These are phyloP conservation scores for Fusarium subglutinans DNA, from an alignment of 2,329 filamentous ascomycete genomes.

Conservation along the genomic window DNA sequence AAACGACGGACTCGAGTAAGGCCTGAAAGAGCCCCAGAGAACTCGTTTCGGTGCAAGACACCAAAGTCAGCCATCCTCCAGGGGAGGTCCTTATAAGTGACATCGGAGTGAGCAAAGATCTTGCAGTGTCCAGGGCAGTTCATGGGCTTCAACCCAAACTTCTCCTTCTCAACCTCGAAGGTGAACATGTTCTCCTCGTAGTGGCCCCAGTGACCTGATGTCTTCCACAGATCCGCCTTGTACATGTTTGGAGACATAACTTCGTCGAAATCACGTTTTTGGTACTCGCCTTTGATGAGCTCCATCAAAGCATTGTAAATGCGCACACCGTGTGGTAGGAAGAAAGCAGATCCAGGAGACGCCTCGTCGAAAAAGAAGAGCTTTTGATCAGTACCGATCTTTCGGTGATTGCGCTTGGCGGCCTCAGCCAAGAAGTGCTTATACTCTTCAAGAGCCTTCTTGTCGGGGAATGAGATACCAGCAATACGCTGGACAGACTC, in stretches of 20 bases:
- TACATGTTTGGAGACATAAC: constrained; percentile 96
- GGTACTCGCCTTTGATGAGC: constrained; percentile 88
- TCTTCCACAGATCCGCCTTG: constrained; percentile 92
- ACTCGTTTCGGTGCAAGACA: constrained; percentile 93
- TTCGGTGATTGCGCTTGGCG: constrained; percentile 95
- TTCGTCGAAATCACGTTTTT: constrained; percentile 92
- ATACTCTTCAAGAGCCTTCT: constrained; percentile 93
- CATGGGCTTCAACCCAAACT: constrained; percentile 88
- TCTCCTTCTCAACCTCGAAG: constrained; percentile 80
- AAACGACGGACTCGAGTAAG: constrained; percentile 93
- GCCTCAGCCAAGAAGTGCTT: constrained; percentile 96
- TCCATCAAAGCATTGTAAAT: constrained; percentile 91
- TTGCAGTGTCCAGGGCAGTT: constrained; percentile 96
- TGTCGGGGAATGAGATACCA: constrained; percentile 93
- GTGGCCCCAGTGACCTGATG: constrained; percentile 87
- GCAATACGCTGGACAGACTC: constrained; percentile 97
- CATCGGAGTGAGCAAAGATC: constrained; percentile 83
- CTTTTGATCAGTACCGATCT: constrained; percentile 94
- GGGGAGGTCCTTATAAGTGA: constrained; percentile 86
- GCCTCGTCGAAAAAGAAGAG: constrained; percentile 96
- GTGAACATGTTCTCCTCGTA: constrained; percentile 90
- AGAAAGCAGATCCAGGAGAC: constrained; percentile 94
- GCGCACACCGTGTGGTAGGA: constrained; percentile 89
- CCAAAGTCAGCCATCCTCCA: constrained; percentile 96
- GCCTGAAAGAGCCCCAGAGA: constrained; percentile 89